Evolutionary conservation across 1,284 basidiomycete genomes (phyloP), one percentile per base, ranked within the genome.

Genomic region (Ustilago tritici): DNA sequence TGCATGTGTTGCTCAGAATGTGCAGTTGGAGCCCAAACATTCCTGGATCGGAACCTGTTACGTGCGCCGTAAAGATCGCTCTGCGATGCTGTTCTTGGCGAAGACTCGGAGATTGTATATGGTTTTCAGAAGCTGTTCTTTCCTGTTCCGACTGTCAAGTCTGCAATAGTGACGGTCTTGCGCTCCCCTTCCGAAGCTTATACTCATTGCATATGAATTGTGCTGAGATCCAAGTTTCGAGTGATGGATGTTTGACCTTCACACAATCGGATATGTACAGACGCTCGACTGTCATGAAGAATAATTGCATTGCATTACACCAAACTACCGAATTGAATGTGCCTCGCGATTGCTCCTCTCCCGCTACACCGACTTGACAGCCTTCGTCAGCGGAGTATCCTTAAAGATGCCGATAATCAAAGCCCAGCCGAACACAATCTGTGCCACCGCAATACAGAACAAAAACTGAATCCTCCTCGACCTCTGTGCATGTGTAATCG

Each of bases 391-490:
- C 1, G 58, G 41, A 3, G 61, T 49, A 8, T 68, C 66, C 35
- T 75, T 61, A 53, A 78, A 83, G 40, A 84, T 82, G 28, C 83
- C 83, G 32, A 82, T 66, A 53, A 84, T 79, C 38, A 85, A 62
- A 1, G 82, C 71, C 82, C 81, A 85, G 12, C 82, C 79, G 54
- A 83, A 80, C 12, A 82, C 82, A 7, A 94, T 89, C 88, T 98
- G 95, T 28, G 89, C 88, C 55, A 93, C 90, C 3, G 90, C 89
- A 60, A 90, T 87, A 19, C 88, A 85, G 85, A 98, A 95, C 69
- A 98, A 88, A 88, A 95, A 91, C 61, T 93, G 92, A 74, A 98
- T 93, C 40, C 95, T 89, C 46, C 93, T 89, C 17, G 92, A 90
- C 17, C 95, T 90, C 79, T 95, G 93, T 0, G 92, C 90, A 76